phyloP scores from a whole-genome alignment of 768 basidiomycete species.

The Boletus pseudopeckii region DNA sequence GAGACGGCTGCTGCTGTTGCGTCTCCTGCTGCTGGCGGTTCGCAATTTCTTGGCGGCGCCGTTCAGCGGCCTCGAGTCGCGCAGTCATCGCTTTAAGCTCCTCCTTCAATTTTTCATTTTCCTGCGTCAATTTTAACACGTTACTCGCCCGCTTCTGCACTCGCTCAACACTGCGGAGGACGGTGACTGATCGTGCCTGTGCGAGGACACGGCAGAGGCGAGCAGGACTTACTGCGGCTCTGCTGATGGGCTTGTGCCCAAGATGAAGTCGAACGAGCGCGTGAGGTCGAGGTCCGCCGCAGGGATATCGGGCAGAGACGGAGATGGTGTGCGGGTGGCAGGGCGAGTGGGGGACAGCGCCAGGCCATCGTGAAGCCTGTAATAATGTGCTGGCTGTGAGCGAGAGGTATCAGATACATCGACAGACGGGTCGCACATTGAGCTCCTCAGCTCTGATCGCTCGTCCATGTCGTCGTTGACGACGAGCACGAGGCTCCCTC shows the following conservation, averaged over 20 bases:
- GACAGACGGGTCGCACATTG: slow-evolving; percentile 22
- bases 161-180: slow-evolving; percentile 29
- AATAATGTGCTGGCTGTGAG: slow-evolving; percentile 20
- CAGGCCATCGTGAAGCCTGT: slow-evolving; percentile 22
- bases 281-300: slow-evolving; percentile 43
- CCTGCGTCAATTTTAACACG: slow-evolving; percentile 70
- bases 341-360: slow-evolving; percentile 13
- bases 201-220: slow-evolving; percentile 17
- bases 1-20: slow-evolving; percentile 5
- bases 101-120: slow-evolving; percentile 75
- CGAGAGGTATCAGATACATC: background rate
- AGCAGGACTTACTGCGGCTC: slow-evolving; percentile 47
- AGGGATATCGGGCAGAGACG: slow-evolving; percentile 52
- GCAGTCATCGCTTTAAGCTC: slow-evolving; percentile 75
- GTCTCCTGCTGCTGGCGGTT: slow-evolving; percentile 34
- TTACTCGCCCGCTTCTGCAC: slow-evolving; percentile 73
- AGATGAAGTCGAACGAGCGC: slow-evolving; percentile 40
- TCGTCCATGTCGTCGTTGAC: slow-evolving; percentile 29
- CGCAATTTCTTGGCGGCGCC: slow-evolving; percentile 45
- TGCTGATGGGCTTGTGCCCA: slow-evolving; percentile 26
- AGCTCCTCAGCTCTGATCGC: slow-evolving; percentile 15
- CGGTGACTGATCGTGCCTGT: slow-evolving; percentile 33
- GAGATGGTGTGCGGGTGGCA: slow-evolving; percentile 31
- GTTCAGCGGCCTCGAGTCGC: slow-evolving; percentile 71
- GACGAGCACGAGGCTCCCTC: slow-evolving; percentile 23